Base-by-base conservation (phyloP, 345 rosid genomes). In the Sisymbrium altissimum region DNA sequence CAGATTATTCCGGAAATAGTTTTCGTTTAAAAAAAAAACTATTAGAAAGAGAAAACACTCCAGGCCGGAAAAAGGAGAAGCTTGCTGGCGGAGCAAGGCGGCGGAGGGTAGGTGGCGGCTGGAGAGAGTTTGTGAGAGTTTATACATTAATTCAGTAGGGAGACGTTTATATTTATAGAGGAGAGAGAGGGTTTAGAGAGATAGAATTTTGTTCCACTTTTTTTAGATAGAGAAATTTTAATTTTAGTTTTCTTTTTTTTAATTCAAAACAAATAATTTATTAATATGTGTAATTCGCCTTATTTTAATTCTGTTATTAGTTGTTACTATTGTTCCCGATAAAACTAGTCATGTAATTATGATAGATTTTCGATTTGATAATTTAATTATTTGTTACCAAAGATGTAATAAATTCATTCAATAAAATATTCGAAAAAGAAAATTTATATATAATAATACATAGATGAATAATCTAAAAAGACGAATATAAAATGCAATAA, bases 71-170 rank as follows among this genome's bases (percentile, higher is more conserved):
- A 19, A 6, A 32, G 17, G 18, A n/a, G n/a, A n/a, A n/a, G 41
- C 83, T 58, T 14, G 84, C 84, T n/a, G 81, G 65, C 78, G 72
- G 58, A 38, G 63, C 1, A 4, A 46, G 15, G 65, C 29, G 58
- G 56, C 54, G 64, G 56, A 53, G 55, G 69, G 84, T 77, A 81
- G 85, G 80, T 75, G 58, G 48, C 54, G 60, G 55, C 44, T 12
- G 4, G 35, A 25, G 52, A 61, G 68, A 36, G 60, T 46, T 35
- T 49, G 32, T 3, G 36, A 41, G 36, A 12, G 48, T 56, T 29
- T 13, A 68, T 38, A 72, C 69, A 35, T 55, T 36, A 0, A 53
- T 35, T 35, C 35, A 70, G 48, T 27, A 49, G 39, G 14, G 8
- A 38, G 60, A 49, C 32, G 21, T 38, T 60, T 35, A 3, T 40